Base-by-base conservation (phyloP, 371 early-diverging fungal species). In the Basidiobolus meristosporus region DNA sequence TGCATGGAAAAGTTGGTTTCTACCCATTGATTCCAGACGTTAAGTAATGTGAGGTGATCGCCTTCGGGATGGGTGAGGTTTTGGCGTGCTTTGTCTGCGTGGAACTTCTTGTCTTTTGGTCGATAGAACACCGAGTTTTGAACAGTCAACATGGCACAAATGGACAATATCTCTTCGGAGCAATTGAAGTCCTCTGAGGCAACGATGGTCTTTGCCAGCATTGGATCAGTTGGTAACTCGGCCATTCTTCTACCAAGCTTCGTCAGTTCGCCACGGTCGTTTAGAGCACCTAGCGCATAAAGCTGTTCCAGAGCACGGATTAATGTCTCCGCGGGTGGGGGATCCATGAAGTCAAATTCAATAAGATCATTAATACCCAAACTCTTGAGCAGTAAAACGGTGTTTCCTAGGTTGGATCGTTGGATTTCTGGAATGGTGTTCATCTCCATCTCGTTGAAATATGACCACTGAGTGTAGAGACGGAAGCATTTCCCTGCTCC, bases 401-500 rank as follows among this genome's bases (percentile, higher is more conserved):
- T 86, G 46, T 77, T 83, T 11, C 79, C 75, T 29, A 99, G 60
- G 51, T 98, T 98, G 35, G 89, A 82, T 31, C 95, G 62, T 55
- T 86, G 80, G 43, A 99, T 98, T 59, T 98, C 98, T 0, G 99
- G 98, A 15, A 79, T 70, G 9, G 90, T 88, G 53, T 84, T 82
- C 40, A 76, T 82, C 28, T 90, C 91, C 63, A 98, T 63, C 57
- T 98, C 91, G 62, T 88, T 88, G 41, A 75, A 63, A 48, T 79
- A 99, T 0, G 89, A 87, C 78, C 89, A 86, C 47, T 80, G 69
- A 1, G 99, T 99, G 51, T 92, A 99, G 42, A 99, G 60, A 26
- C 98, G 73, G 65, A 92, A 99, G 52, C 98, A 97, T 49, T 91
- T 92, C 20, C 99, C 99, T 1, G 92, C 86, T 0, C 90, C 86